A percentile compares a stretch with the other conserved stretches of the same genome.
Conservation (phyloP, 2,329 filamentous ascomycete species). For the Neurospora crassa region DNA sequence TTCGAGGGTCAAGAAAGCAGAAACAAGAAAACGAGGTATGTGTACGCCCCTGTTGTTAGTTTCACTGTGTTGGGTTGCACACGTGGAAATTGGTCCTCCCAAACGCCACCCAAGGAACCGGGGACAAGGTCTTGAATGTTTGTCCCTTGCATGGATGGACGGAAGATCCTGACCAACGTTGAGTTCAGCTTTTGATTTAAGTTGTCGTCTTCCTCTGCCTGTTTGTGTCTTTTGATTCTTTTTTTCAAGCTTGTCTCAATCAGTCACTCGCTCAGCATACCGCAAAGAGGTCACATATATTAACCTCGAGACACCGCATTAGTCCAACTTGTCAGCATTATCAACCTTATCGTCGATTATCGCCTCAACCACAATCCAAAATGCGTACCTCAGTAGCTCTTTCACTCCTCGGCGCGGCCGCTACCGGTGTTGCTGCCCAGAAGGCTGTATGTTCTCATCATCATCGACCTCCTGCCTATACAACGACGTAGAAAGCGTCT, state of each 20-base stretch:
- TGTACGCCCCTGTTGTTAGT: background rate
- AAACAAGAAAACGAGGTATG: background rate
- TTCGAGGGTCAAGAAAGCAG: background rate
- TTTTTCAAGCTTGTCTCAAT: background rate
- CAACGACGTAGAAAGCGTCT: background rate
- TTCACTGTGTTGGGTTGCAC: background rate
- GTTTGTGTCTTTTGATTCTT: background rate
- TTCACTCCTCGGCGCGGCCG: background rate
- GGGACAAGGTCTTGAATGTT: background rate
- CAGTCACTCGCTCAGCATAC: background rate
- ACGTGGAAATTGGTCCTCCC: background rate
- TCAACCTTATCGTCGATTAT: background rate
- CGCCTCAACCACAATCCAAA: background rate
- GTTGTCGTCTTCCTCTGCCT: background rate
- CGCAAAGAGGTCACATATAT: background rate
- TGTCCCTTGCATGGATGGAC: background rate
- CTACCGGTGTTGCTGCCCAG: background rate
- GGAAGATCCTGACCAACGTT: background rate
- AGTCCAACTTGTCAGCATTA: background rate
- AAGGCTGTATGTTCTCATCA: background rate
- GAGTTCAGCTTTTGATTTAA: background rate
- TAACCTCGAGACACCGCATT: background rate
- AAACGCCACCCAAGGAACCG: background rate
- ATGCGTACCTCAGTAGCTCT: background rate
- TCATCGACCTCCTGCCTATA: background rate